Conservation (phyloP, 352 stramenopile species). For the Globisporangium uncinulatum region DNA sequence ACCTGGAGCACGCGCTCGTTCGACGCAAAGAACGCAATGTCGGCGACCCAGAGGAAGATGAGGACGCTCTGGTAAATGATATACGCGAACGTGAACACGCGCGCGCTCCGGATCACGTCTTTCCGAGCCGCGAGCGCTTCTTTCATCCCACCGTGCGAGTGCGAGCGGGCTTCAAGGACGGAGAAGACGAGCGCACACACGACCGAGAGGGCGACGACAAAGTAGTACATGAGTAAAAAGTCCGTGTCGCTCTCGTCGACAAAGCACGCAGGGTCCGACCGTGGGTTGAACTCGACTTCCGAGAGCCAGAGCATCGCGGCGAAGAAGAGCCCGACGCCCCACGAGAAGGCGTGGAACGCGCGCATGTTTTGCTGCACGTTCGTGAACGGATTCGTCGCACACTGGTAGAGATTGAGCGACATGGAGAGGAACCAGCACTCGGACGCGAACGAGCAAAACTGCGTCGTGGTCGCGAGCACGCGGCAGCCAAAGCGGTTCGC, state of each 20-base stretch:
- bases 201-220: constrained; percentile 70
- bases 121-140: constrained; percentile 74
- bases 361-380: constrained; percentile 70
- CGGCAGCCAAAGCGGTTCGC: constrained; percentile 44
- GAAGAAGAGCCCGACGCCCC: constrained; percentile 51
- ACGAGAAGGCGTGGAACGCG: constrained; percentile 74
- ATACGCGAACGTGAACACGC: constrained; percentile 77
- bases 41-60: constrained; percentile 71
- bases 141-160: constrained; percentile 69
- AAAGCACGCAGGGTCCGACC: constrained; percentile 48
- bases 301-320: constrained; percentile 52
- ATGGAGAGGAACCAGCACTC: constrained; percentile 88
- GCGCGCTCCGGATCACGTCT: constrained; percentile 73
- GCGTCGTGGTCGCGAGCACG: constrained; percentile 51
- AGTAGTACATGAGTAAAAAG: constrained; percentile 69
- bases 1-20: constrained; percentile 20
- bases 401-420: constrained; percentile 81
- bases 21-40: constrained; percentile 45
- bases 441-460: constrained; percentile 75
- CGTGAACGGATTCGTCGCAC: constrained; percentile 84
- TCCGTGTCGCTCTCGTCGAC: constrained; percentile 66
- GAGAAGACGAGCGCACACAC: constrained; percentile 54
- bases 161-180: constrained; percentile 64
- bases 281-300: constrained; percentile 39
- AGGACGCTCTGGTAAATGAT: constrained; percentile 80